Conservation (phyloP, 257 asterid genomes). For the Petunia secreta region DNA sequence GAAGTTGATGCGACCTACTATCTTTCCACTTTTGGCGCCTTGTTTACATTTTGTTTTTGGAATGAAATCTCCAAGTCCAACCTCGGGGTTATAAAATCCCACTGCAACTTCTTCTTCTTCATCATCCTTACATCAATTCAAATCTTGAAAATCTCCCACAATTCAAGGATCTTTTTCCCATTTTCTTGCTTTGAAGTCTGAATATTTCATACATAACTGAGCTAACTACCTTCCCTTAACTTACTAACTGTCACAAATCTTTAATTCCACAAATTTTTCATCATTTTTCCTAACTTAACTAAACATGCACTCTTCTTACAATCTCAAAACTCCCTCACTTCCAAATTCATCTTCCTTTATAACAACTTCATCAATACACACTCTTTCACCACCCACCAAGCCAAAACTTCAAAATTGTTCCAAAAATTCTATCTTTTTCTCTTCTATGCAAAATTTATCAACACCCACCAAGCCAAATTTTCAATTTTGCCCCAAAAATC, state of each 20-base stretch:
- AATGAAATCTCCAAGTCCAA: not conserved
- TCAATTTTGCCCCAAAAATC: not conserved
- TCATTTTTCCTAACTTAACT: not conserved
- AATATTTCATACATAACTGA: not conserved
- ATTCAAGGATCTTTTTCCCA: constrained; percentile 41
- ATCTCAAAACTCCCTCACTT: constrained; percentile 28
- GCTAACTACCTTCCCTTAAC: not conserved
- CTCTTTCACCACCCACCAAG: constrained; percentile 8
- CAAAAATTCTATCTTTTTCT: constrained; percentile 25
- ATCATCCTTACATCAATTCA: too few relatives aligned
- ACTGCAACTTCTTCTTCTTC: not conserved
- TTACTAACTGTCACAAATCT: constrained; percentile 1
- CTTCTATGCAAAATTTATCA: constrained; percentile 21
- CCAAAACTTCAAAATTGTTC: not conserved
- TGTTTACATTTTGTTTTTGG: not conserved
- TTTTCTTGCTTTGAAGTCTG: not conserved
- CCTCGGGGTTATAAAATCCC: not conserved
- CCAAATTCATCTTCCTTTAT: not conserved
- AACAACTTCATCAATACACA: not conserved
- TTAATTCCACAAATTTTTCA: not conserved
- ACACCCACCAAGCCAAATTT: not conserved
- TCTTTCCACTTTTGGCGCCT: constrained; percentile 21
- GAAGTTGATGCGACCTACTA: not conserved
- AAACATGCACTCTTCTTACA: constrained; percentile 39
- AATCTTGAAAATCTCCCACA: constrained; percentile 34